A percentile compares a stretch with the other conserved stretches of the same genome.
phyloP scores from a whole-genome alignment of 345 rosid genomes.

The Limnanthes douglasii region DNA sequence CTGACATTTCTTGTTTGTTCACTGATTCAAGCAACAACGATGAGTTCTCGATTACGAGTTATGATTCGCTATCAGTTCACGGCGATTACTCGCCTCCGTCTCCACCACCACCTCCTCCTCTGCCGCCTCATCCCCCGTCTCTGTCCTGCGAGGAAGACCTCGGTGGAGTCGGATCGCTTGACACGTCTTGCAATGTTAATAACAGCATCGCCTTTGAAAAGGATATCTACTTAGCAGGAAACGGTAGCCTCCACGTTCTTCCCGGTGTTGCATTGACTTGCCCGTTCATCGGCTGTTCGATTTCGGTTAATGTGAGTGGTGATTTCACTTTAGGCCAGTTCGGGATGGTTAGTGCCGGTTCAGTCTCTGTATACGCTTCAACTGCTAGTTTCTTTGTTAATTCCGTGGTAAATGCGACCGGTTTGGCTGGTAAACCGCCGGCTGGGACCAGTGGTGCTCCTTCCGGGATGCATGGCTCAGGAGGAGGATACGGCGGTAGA shows the following conservation, averaged over 20 bases:
- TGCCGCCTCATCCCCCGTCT: conserved; percentile 38
- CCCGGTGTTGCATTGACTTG: conserved; percentile 29
- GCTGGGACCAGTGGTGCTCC: conserved; percentile 53
- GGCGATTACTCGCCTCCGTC: conserved; percentile 55
- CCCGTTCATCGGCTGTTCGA: conserved; percentile 24
- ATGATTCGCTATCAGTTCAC: conserved; percentile 14
- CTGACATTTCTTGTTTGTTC: conserved; percentile 6
- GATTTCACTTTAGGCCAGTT: conserved; percentile 23
- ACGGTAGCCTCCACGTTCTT: conserved; percentile 29
- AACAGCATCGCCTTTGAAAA: conserved; percentile 19
- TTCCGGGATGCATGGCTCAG: conserved; percentile 37
- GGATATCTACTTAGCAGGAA: conserved; percentile 40
- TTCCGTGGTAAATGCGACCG: conserved; percentile 34
- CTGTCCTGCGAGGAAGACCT: conserved; percentile 39
- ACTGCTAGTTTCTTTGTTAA: conserved; percentile 21
- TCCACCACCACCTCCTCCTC: conserved; percentile 40
- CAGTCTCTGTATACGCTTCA: conserved; percentile 23
- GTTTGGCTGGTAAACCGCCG: conserved; percentile 48
- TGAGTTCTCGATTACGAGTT: conserved; percentile 16
- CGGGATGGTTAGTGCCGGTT: conserved; percentile 21
- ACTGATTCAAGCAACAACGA: conserved; percentile 10
- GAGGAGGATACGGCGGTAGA: conserved; percentile 64
- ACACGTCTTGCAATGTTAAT: conserved; percentile 34
- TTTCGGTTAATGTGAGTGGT: conserved; percentile 31
- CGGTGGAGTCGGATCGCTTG: conserved; percentile 34